phyloP scores from a whole-genome alignment of 495 filamentous ascomycete genomes.

The Glutinoglossum americanum region DNA sequence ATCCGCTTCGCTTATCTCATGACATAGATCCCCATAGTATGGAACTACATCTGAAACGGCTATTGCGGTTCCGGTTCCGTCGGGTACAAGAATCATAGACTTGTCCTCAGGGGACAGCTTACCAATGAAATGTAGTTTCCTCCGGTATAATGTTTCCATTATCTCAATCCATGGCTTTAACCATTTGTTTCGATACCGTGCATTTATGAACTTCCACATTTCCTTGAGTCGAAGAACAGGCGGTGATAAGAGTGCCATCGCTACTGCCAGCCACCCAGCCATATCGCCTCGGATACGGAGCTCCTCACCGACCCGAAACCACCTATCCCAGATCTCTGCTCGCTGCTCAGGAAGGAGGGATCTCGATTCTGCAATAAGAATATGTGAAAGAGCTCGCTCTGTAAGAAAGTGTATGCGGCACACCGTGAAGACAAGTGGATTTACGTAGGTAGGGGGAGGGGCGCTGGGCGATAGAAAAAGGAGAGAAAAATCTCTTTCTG shows the following conservation, averaged over 20 bases:
- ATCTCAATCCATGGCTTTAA: slow-evolving; percentile 5
- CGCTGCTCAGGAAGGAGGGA: slow-evolving; percentile 9
- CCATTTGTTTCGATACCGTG: slow-evolving; percentile 10
- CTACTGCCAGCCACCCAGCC: slow-evolving; percentile 15
- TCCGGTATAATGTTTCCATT: slow-evolving; percentile 14
- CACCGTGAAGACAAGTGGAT: slow-evolving; percentile 17
- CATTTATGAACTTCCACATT: slow-evolving; percentile 14
- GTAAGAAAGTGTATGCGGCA: slow-evolving; percentile 16
- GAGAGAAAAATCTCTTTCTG: slow-evolving; percentile 14
- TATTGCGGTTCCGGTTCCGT: slow-evolving; percentile 9
- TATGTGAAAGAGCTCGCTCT: slow-evolving; percentile 14
- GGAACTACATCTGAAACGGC: slow-evolving; percentile 12
- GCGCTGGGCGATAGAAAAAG: slow-evolving; percentile 14
- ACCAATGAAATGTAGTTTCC: slow-evolving; percentile 11
- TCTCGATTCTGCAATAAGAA: slow-evolving; percentile 14
- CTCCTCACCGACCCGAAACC: slow-evolving; percentile 13
- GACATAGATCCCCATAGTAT: slow-evolving; percentile 16
- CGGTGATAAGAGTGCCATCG: slow-evolving; percentile 16
- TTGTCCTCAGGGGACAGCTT: slow-evolving; percentile 8
- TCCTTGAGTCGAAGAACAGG: slow-evolving; percentile 16
- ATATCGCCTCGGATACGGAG: slow-evolving; percentile 14
- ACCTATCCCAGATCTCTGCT: slow-evolving; percentile 13
- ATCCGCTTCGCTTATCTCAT: slow-evolving; percentile 18
- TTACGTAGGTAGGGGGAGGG: slow-evolving; percentile 13
- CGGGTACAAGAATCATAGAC: slow-evolving; percentile 12